These are phyloP conservation scores for Paramecium caudatum DNA, from an alignment of 73 alveolate genomes.

Conservation along the genomic window DNA sequence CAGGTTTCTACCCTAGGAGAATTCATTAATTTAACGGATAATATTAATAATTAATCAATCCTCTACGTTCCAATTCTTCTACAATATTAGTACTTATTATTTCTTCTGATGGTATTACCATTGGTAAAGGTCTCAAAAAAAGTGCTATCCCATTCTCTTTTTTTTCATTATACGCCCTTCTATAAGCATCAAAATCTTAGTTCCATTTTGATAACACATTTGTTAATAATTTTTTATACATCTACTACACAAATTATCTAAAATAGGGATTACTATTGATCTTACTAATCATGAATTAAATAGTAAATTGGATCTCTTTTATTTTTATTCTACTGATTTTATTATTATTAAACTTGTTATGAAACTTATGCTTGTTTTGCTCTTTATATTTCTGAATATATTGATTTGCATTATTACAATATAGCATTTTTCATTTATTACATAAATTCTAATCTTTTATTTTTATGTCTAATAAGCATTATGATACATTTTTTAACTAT, in stretches of 20 bases:
- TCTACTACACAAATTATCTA: not conserved
- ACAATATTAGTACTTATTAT: not conserved
- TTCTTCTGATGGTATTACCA: not conserved
- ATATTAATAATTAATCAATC: constrained; percentile 43
- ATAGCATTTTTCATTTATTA: not conserved
- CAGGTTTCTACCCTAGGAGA: constrained; percentile 1
- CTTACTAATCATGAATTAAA: constrained; percentile 16
- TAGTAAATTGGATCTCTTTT: not conserved
- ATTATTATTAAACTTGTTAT: not conserved
- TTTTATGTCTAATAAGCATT: constrained; percentile 3
- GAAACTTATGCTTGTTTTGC: not conserved
- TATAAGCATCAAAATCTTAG: constrained; percentile 19
- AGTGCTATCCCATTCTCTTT: not conserved
- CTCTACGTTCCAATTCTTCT: constrained; percentile 44
- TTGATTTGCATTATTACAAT: not conserved
- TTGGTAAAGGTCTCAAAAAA: not conserved
- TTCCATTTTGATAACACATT: constrained; percentile 8
- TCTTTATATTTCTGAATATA: not conserved
- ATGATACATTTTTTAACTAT: constrained; percentile 1
- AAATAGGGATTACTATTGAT: not conserved
- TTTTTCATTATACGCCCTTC: not conserved
- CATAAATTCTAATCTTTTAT: constrained; percentile 4
- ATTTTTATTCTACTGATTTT: not conserved
- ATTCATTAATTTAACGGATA: constrained; percentile 53
- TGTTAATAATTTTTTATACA: constrained; percentile 5